These are phyloP conservation scores for Ophiostoma novo-ulmi DNA, from an alignment of 2,329 filamentous ascomycete species.

Conservation along the genomic window DNA sequence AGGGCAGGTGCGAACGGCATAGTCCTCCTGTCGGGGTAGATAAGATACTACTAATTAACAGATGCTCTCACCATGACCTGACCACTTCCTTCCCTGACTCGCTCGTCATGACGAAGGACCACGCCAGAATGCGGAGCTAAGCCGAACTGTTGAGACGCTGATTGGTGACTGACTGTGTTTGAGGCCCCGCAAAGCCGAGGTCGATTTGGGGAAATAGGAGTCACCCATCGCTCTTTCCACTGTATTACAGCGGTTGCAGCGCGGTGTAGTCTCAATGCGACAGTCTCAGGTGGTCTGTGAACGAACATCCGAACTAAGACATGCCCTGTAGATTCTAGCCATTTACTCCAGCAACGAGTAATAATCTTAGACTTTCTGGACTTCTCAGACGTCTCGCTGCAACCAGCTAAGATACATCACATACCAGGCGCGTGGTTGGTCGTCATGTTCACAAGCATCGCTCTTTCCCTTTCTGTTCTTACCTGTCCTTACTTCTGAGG, in stretches of 20 bases:
- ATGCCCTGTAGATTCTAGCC: not conserved
- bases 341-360: not conserved
- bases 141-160: slow-evolving; percentile 40
- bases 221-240: not conserved
- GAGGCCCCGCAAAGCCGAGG: slow-evolving; percentile 35
- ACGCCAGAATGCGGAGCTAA: slow-evolving; percentile 26
- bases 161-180: slow-evolving; percentile 36
- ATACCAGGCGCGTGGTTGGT: not conserved
- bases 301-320: not conserved
- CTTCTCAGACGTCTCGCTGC: not conserved
- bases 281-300: not conserved
- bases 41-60: not conserved
- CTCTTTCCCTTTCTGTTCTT: not conserved
- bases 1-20: not conserved
- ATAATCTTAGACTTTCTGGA: not conserved
- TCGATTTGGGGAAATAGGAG: slow-evolving; percentile 28
- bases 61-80: not conserved
- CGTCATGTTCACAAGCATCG: not conserved
- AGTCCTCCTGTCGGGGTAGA: not conserved
- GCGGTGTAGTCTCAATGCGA: not conserved
- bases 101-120: slow-evolving; percentile 7
- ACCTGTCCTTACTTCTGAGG: not conserved
- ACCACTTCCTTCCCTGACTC: not conserved
- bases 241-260: not conserved
- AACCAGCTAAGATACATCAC: not conserved